Conservation (phyloP, 305 asterid genomes). For the Euphrasia arctica region DNA sequence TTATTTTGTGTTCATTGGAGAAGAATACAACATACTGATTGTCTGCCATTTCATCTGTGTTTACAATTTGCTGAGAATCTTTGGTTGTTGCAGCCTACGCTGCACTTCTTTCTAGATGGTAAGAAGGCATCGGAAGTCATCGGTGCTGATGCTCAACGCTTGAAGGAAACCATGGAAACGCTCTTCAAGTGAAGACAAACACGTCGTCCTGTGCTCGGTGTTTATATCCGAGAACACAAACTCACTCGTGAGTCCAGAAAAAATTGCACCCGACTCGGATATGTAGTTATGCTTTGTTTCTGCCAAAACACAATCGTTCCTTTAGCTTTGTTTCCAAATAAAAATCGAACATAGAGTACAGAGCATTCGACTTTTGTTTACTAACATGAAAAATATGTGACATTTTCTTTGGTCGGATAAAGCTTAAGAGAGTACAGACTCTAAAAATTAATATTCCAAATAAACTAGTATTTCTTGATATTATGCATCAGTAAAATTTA, state of each 20-base stretch:
- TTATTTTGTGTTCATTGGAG: neutral
- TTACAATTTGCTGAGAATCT: constrained; percentile 19
- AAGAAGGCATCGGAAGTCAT: constrained; percentile 63
- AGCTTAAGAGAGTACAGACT: no score
- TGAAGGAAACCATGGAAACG: constrained; percentile 76
- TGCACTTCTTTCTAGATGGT: constrained; percentile 85
- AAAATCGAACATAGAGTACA: neutral
- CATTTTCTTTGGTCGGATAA: no score
- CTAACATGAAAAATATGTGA: no score
- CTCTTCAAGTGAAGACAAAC: constrained; percentile 53
- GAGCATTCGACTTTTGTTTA: no score
- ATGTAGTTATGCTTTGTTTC: neutral
- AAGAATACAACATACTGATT: constrained; percentile 1
- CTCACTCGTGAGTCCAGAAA: neutral
- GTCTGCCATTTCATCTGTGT: no score
- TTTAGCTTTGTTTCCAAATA: neutral
- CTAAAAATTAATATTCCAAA: no score
- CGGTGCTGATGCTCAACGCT: constrained; percentile 72
- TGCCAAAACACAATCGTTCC: neutral
- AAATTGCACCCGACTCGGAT: neutral
- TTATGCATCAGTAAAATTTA: no score
- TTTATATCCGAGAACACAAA: neutral
- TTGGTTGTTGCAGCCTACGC: constrained; percentile 70
- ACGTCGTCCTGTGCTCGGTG: constrained; percentile 3
- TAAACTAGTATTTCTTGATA: no score